phyloP scores from a whole-genome alignment of 345 rosid genomes.

The Syzygium aqueum region DNA sequence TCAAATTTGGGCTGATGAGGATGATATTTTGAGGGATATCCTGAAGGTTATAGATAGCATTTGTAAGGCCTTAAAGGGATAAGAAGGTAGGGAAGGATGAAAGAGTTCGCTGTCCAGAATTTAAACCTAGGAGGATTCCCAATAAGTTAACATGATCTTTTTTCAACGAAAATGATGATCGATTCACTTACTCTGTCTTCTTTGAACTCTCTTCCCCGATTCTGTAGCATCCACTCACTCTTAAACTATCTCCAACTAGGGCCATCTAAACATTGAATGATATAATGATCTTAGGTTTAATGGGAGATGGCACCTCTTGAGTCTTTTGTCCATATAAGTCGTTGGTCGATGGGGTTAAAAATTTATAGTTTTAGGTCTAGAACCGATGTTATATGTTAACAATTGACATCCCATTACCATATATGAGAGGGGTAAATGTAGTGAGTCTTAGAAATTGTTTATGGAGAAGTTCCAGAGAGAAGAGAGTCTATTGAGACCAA shows the following conservation, averaged over 20 bases:
- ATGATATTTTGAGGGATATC: too few relatives aligned
- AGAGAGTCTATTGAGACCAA: too few relatives aligned
- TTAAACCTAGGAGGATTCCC: background rate
- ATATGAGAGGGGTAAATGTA: too few relatives aligned
- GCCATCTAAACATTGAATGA: background rate
- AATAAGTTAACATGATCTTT: background rate
- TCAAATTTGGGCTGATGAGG: too few relatives aligned
- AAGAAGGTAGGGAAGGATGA: too few relatives aligned
- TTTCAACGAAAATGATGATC: background rate
- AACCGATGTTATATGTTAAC: background rate
- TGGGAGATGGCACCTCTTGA: background rate
- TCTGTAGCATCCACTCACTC: background rate
- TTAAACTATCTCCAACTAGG: background rate
- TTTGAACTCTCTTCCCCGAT: background rate
- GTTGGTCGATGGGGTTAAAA: background rate
- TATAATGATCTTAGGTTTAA: too few relatives aligned
- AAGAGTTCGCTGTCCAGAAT: too few relatives aligned
- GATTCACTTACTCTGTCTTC: background rate
- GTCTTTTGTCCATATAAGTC: background rate
- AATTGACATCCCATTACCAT: background rate
- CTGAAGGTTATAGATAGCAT: too few relatives aligned
- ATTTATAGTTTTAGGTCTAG: background rate
- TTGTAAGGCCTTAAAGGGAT: too few relatives aligned
- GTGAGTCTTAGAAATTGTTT: background rate
- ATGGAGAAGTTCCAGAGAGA: background rate